A percentile compares a stretch with the other conserved stretches of the same genome.
Evolutionary conservation across 169 alveolate species (phyloP).

Genomic region (Theileria orientalis): DNA sequence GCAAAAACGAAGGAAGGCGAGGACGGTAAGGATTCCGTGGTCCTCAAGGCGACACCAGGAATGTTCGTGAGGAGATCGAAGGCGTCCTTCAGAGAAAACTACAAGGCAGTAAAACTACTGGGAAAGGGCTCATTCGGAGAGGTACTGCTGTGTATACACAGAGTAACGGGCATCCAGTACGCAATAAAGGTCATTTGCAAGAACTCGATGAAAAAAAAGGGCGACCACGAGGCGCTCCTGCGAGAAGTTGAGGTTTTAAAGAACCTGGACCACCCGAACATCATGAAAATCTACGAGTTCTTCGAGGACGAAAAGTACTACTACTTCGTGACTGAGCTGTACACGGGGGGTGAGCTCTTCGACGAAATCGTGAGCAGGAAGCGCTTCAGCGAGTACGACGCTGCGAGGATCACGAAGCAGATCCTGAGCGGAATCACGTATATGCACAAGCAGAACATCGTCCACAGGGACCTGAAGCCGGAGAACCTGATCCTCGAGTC

Average conservation of each 20-base stretch:
- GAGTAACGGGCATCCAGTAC: conserved; percentile 83
- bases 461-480: conserved; percentile 88
- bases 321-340: conserved; percentile 87
- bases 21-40: conserved; percentile 17
- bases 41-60: conserved; percentile 83
- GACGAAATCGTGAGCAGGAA: conserved; percentile 89
- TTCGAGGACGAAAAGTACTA: conserved; percentile 85
- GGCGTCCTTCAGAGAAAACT: conserved; percentile 80
- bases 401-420: conserved; percentile 90
- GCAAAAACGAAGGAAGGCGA: neutral
- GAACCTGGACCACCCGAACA: conserved; percentile 87
- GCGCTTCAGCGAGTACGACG: conserved; percentile 88
- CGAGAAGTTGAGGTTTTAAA: conserved; percentile 84
- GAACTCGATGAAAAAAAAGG: conserved; percentile 81
- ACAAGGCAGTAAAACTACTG: conserved; percentile 83
- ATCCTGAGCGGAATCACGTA: conserved; percentile 89
- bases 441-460: conserved; percentile 87
- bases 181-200: conserved; percentile 90
- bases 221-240: conserved; percentile 80
- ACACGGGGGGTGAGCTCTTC: conserved; percentile 94
- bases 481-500: conserved; percentile 87
- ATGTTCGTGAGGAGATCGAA: conserved; percentile 85
- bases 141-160: conserved; percentile 84
- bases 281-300: conserved; percentile 87
- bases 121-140: conserved; percentile 93